Conservation (phyloP, 371 early-diverging fungal species). For the Mucor indicus region DNA sequence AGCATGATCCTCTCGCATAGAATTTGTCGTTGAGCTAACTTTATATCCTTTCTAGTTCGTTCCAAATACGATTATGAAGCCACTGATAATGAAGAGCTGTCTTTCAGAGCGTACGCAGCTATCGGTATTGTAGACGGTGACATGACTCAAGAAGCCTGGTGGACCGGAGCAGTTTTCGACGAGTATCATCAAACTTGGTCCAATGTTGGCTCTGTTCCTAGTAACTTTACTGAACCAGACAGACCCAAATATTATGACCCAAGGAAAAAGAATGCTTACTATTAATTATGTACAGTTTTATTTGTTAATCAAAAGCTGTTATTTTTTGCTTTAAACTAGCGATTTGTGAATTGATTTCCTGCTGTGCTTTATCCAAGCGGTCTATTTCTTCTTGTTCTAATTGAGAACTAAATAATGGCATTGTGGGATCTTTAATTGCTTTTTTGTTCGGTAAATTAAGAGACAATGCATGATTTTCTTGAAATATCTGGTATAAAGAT, state of each 20-base stretch:
- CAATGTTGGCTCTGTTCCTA: constrained; percentile 14
- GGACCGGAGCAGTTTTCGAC: constrained; percentile 18
- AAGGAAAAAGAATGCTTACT: background rate
- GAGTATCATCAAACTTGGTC: constrained; percentile 18
- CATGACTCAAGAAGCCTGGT: constrained; percentile 15
- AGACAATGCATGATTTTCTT: constrained; percentile 50
- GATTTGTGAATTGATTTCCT: constrained; percentile 60
- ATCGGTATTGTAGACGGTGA: constrained; percentile 18
- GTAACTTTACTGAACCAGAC: constrained; percentile 20
- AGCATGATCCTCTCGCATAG: no score
- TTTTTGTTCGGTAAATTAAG: constrained; percentile 34
- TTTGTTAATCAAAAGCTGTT: constrained; percentile 19
- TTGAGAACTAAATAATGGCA: constrained; percentile 54
- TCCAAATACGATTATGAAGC: constrained; percentile 36
- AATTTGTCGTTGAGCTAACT: no score
- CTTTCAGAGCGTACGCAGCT: constrained; percentile 19
- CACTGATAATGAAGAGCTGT: constrained; percentile 25
- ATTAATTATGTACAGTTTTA: background rate
- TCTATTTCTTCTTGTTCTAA: constrained; percentile 66
- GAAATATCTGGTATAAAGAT: constrained; percentile 68
- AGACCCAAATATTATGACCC: no score
- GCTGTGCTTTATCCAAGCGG: constrained; percentile 55
- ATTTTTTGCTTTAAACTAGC: constrained; percentile 52
- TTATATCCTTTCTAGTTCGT: constrained; percentile 21
- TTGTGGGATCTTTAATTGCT: constrained; percentile 25